Evolutionary conservation across 805 yeast genomes (phyloP).

Genomic region (Teunomyces atbi): DNA sequence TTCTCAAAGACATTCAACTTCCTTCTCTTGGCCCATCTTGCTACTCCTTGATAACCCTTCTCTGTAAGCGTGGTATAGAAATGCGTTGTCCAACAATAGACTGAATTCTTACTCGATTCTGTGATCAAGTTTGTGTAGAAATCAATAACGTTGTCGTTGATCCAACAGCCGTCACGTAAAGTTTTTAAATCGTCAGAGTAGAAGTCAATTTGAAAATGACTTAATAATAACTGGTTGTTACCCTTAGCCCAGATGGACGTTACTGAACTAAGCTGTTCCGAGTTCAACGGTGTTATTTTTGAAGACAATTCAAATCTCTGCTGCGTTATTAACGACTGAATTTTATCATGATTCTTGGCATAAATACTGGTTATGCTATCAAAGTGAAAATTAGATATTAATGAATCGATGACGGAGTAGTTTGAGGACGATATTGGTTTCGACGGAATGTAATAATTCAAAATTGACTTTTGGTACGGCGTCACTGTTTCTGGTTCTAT

Average conservation of each 20-base stretch:
- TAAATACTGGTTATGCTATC: constrained; percentile 10
- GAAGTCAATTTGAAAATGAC: constrained; percentile 55
- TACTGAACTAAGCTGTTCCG: constrained; percentile 31
- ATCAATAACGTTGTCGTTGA: constrained; percentile 89
- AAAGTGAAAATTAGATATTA: constrained; percentile 12
- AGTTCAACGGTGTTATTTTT: constrained; percentile 20
- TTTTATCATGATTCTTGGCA: constrained; percentile 10
- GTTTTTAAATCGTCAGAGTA: constrained; percentile 67
- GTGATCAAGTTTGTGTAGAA: constrained; percentile 62
- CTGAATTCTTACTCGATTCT: constrained; percentile 32
- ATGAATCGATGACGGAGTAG: constrained; percentile 24
- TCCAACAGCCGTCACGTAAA: constrained; percentile 70
- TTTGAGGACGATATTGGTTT: constrained; percentile 30
- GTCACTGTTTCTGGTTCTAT: constrained; percentile 12
- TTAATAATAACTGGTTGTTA: constrained; percentile 23
- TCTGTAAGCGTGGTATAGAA: constrained; percentile 70
- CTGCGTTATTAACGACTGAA: constrained; percentile 5
- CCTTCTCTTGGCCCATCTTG: constrained; percentile 79
- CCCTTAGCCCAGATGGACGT: constrained; percentile 30
- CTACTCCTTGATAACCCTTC: constrained; percentile 79
- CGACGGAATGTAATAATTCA: constrained; percentile 11
- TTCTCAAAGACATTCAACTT: constrained; percentile 63
- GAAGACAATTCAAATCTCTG: constrained; percentile 6
- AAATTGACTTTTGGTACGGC: constrained; percentile 16
- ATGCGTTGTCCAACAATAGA: constrained; percentile 83